These are phyloP conservation scores for Arthrobotrys pseudoclavata DNA, from an alignment of 2,329 filamentous ascomycete genomes.

Conservation along the genomic window DNA sequence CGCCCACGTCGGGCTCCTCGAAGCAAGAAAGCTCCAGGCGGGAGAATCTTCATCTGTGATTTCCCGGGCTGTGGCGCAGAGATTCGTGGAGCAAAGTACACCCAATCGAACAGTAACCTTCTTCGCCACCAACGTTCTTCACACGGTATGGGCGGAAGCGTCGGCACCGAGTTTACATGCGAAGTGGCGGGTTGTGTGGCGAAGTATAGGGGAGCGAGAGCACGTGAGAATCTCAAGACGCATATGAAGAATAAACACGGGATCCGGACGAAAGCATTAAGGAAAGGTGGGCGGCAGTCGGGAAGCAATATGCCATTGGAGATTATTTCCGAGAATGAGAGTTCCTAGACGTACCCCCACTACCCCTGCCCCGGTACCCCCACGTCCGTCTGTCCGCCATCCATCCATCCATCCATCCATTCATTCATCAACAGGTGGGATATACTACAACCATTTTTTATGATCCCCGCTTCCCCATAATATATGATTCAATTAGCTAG, in stretches of 20 bases:
- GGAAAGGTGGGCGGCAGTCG: conserved; percentile 21
- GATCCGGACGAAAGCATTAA: conserved; percentile 15
- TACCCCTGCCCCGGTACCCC: conserved; percentile 3
- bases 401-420: not conserved
- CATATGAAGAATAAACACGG: conserved; percentile 55
- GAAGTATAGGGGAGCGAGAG: conserved; percentile 41
- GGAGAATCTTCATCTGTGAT: conserved; percentile 54
- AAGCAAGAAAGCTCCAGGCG: conserved; percentile 31
- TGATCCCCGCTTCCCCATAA: not conserved
- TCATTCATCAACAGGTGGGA: not conserved
- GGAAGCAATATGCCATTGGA: conserved; percentile 26
- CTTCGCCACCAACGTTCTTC: conserved; percentile 53
- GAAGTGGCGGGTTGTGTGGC: conserved; percentile 29
- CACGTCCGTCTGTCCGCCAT: not conserved
- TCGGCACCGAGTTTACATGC: conserved; percentile 36
- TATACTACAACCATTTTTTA: not conserved
- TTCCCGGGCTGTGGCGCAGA: conserved; percentile 47
- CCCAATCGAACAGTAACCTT: conserved; percentile 53
- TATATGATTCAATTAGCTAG: conserved; percentile 2
- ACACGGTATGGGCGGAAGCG: conserved; percentile 23
- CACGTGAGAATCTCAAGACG: conserved; percentile 50
- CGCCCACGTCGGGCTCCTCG: conserved; percentile 37
- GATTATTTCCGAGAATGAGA: conserved; percentile 26
- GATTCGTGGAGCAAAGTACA: conserved; percentile 56
- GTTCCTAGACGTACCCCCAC: not conserved